A percentile compares a stretch with the other conserved stretches of the same genome.
Evolutionary conservation across 106 monocot genomes (phyloP).

Genomic region (Dendrobium officinale): DNA sequence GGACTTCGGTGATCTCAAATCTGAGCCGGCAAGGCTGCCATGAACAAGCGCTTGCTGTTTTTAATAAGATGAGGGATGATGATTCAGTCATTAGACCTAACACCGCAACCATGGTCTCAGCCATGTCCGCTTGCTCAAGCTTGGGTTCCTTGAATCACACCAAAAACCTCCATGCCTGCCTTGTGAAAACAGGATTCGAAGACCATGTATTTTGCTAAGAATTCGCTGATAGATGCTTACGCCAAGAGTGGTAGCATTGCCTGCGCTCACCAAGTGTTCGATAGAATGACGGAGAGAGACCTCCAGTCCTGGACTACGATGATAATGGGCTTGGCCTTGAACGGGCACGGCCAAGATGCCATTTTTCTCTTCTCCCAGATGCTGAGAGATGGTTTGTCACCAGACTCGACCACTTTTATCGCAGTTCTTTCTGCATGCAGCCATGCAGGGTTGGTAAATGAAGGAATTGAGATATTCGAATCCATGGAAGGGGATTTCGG

Average conservation of each 20-base stretch:
- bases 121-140: slow-evolving; percentile 28
- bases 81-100: slow-evolving; percentile 22
- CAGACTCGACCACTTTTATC: slow-evolving; percentile 39
- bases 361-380: slow-evolving; percentile 29
- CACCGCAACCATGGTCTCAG: slow-evolving; percentile 40
- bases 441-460: slow-evolving; percentile 42
- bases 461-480: slow-evolving; percentile 30
- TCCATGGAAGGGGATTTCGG: slow-evolving; percentile 25
- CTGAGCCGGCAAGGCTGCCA: slow-evolving; percentile 14
- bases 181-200: slow-evolving; percentile 38
- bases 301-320: slow-evolving; percentile 55
- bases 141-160: slow-evolving; percentile 38
- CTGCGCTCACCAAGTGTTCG: slow-evolving; percentile 26
- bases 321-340: slow-evolving; percentile 40
- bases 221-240: slow-evolving; percentile 55
- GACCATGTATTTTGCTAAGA: slow-evolving; percentile 26
- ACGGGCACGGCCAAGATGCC: slow-evolving; percentile 41
- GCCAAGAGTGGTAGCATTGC: slow-evolving; percentile 46
- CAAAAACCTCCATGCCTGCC: slow-evolving; percentile 32
- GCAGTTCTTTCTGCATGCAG: slow-evolving; percentile 50
- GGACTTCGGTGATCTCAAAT: slow-evolving; percentile 45
- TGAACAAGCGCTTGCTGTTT: slow-evolving; percentile 29
- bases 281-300: slow-evolving; percentile 25
- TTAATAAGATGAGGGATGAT: slow-evolving; percentile 32
- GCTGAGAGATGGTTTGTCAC: slow-evolving; percentile 14